Evolutionary conservation across 1,284 basidiomycete species (phyloP).

Genomic region (Malassezia yamatoensis): DNA sequence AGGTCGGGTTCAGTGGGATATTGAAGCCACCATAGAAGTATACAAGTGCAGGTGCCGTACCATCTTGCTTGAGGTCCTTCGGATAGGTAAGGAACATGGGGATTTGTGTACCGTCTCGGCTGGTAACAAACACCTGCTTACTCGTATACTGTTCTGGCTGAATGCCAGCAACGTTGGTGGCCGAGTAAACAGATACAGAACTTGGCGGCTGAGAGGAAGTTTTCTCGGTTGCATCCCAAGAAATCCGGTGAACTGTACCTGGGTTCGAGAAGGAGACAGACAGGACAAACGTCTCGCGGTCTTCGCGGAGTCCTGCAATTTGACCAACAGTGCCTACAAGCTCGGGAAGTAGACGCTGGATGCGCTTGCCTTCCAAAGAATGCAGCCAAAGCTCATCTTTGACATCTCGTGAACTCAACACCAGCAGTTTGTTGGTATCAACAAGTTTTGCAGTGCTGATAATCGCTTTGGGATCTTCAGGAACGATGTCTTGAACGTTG

Average conservation of each 20-base stretch:
- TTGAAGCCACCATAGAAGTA: slow-evolving; percentile 57
- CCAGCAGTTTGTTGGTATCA: slow-evolving; percentile 56
- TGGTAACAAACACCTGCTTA: slow-evolving; percentile 56
- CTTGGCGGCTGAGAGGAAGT: slow-evolving; percentile 10
- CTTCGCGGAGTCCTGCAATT: slow-evolving; percentile 54
- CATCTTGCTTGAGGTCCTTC: slow-evolving; percentile 62
- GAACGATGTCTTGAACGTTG: slow-evolving; percentile 58
- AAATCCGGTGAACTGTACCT: slow-evolving; percentile 53
- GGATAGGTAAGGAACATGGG: slow-evolving; percentile 79
- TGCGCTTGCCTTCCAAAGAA: slow-evolving; percentile 55
- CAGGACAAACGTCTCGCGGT: slow-evolving; percentile 61
- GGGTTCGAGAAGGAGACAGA: slow-evolving; percentile 66
- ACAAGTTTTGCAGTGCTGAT: slow-evolving; percentile 56
- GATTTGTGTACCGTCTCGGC: slow-evolving; percentile 69
- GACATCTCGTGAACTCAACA: slow-evolving; percentile 67
- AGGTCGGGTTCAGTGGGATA: slow-evolving; percentile 63
- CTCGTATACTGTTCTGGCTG: slow-evolving; percentile 62
- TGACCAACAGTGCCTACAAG: slow-evolving; percentile 61
- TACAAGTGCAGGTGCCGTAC: slow-evolving; percentile 66
- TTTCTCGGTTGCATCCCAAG: slow-evolving; percentile 38
- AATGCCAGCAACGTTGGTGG: slow-evolving; percentile 60
- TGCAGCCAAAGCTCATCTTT: slow-evolving; percentile 73
- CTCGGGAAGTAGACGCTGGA: slow-evolving; percentile 58
- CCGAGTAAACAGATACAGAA: slow-evolving; percentile 57
- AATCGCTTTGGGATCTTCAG: slow-evolving; percentile 60